A percentile compares a stretch with the other conserved stretches of the same genome.
Evolutionary conservation across 192 early-diverging fungal species (phyloP).

Genomic region (Linnemannia hyalina): DNA sequence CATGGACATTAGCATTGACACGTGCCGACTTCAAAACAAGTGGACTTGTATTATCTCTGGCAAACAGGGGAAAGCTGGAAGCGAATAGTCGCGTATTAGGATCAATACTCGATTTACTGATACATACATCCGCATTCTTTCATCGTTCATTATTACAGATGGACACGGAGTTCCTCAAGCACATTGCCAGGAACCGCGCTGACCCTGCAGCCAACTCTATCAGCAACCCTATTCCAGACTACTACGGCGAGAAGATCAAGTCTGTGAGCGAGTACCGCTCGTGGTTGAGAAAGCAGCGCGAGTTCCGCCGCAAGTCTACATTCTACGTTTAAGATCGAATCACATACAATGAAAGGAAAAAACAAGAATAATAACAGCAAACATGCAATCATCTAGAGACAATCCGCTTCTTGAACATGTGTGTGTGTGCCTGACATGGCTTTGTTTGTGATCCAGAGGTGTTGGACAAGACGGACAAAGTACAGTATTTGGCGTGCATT

Average conservation of each 20-base stretch:
- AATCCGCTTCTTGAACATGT: too few relatives aligned
- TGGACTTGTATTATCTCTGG: neutral
- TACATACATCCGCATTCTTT: neutral
- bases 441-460: too few relatives aligned
- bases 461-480: too few relatives aligned
- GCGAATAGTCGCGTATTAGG: neutral
- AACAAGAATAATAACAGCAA: neutral
- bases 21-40: neutral
- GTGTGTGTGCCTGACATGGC: too few relatives aligned
- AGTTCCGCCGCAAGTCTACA: constrained; percentile 76
- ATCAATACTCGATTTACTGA: neutral
- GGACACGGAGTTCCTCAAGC: constrained; percentile 72
- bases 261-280: constrained; percentile 83
- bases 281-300: constrained; percentile 92
- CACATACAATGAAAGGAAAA: neutral
- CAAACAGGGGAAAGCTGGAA: neutral
- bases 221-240: constrained; percentile 88
- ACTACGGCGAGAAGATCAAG: constrained; percentile 93
- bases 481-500: too few relatives aligned
- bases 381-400: neutral
- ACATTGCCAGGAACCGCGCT: constrained; percentile 74
- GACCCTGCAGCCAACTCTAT: constrained; percentile 76
- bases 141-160: constrained; percentile 21
- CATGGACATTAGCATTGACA: neutral
- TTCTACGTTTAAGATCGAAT: constrained; percentile 64